phyloP scores from a whole-genome alignment of 192 early-diverging fungal genomes.

The Coemansia javaensis region DNA sequence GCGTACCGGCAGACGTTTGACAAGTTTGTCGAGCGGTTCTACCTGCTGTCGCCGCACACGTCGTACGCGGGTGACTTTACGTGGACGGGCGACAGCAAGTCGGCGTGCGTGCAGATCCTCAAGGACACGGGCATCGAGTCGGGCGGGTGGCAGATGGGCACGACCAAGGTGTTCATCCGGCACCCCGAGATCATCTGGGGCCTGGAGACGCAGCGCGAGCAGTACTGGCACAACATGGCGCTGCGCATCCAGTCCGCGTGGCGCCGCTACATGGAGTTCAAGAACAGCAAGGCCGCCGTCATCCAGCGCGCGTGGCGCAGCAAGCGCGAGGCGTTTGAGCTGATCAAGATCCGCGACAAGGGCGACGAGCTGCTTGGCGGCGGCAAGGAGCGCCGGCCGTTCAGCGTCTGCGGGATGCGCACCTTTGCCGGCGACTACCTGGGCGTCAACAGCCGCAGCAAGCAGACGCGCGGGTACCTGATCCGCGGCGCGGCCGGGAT shows the following conservation, averaged over 20 bases:
- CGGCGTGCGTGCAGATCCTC: slow-evolving; percentile 76
- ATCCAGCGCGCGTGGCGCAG: slow-evolving; percentile 75
- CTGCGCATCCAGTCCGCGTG: slow-evolving; percentile 88
- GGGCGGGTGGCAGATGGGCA: slow-evolving; percentile 95
- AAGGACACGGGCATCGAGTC: slow-evolving; percentile 75
- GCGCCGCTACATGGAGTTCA: slow-evolving; percentile 68
- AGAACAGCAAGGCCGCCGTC: slow-evolving; percentile 57
- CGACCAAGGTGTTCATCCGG: slow-evolving; percentile 92
- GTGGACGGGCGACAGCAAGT: slow-evolving; percentile 72
- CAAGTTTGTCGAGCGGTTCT: slow-evolving; percentile 74
- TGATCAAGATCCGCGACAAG: slow-evolving; percentile 88
- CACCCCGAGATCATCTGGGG: slow-evolving; percentile 90
- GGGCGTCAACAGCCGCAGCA: slow-evolving; percentile 46
- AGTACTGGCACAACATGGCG: slow-evolving; percentile 96
- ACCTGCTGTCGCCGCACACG: slow-evolving; percentile 66
- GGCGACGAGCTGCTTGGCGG: slow-evolving; percentile 84
- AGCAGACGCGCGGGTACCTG: slow-evolving; percentile 20
- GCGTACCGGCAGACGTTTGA: slow-evolving; percentile 94
- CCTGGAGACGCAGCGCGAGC: slow-evolving; percentile 87
- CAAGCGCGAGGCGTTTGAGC: slow-evolving; percentile 82
- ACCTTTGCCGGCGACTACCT: slow-evolving; percentile 92
- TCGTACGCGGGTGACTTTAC: slow-evolving; percentile 77
- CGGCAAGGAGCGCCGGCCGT: slow-evolving; percentile 89
- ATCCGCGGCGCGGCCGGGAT: slow-evolving; percentile 35
- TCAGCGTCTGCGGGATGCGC: slow-evolving; percentile 74